Evolutionary conservation across 306 rosid species (phyloP).

Genomic region (Cucumis cinereus): DNA sequence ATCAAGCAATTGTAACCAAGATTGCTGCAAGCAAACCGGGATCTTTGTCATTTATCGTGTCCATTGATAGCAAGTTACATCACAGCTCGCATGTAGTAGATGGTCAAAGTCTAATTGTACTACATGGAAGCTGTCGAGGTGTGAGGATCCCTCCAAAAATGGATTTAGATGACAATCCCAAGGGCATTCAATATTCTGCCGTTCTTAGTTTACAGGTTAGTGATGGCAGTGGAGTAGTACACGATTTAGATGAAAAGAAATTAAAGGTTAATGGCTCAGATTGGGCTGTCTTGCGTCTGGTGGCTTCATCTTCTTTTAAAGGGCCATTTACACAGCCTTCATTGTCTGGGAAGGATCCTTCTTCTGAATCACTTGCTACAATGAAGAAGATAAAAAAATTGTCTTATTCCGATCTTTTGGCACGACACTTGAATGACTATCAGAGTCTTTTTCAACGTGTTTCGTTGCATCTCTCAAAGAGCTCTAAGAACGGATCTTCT

Average conservation of each 20-base stretch:
- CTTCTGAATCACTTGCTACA: slow-evolving; percentile 43
- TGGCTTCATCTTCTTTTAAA: slow-evolving; percentile 68
- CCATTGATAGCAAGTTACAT: slow-evolving; percentile 62
- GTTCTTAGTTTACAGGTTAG: slow-evolving; percentile 71
- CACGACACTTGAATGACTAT: slow-evolving; percentile 65
- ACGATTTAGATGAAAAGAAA: slow-evolving; percentile 51
- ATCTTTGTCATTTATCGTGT: slow-evolving; percentile 57
- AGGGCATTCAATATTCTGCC: slow-evolving; percentile 70
- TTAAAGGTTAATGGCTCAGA: slow-evolving; percentile 63
- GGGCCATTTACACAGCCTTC: slow-evolving; percentile 69
- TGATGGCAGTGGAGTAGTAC: slow-evolving; percentile 41
- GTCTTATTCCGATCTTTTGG: slow-evolving; percentile 54
- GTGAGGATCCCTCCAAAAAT: slow-evolving; percentile 32
- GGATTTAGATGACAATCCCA: slow-evolving; percentile 29
- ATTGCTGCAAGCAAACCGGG: slow-evolving; percentile 56
- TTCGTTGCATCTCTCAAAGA: slow-evolving; percentile 69
- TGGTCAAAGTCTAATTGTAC: slow-evolving; percentile 46
- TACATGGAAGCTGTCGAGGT: slow-evolving; percentile 73
- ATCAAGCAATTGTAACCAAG: slow-evolving; percentile 66
- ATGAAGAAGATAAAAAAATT: slow-evolving; percentile 30
- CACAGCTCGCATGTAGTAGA: slow-evolving; percentile 23
- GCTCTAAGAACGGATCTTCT: slow-evolving; percentile 26
- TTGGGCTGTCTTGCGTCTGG: slow-evolving; percentile 58
- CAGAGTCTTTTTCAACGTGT: slow-evolving; percentile 78
- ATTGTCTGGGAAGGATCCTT: slow-evolving; percentile 67